A percentile compares a stretch with the other conserved stretches of the same genome.
phyloP scores from a whole-genome alignment of 768 basidiomycete genomes.

The Hericium erinaceus region DNA sequence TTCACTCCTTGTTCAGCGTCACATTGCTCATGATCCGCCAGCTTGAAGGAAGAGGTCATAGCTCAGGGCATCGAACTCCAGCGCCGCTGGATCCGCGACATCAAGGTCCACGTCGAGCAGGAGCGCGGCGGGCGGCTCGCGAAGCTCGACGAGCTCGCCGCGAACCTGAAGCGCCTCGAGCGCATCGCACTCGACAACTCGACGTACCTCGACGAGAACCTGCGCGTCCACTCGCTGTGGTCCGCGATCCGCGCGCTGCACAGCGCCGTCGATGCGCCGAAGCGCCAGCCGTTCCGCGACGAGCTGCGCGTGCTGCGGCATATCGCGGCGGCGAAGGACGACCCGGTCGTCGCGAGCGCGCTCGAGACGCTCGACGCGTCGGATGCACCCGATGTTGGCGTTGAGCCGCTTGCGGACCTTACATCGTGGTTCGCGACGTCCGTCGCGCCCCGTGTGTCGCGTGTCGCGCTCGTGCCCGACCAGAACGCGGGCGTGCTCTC shows the following conservation, averaged over 20 bases:
- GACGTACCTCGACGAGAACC: conserved; percentile 84
- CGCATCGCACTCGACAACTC: conserved; percentile 88
- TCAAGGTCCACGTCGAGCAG: conserved; percentile 92
- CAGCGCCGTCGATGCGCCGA: conserved; percentile 51
- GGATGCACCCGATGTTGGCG: conserved; percentile 68
- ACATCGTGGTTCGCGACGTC: conserved; percentile 83
- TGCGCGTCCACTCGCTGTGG: conserved; percentile 87
- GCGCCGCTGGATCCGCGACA: conserved; percentile 90
- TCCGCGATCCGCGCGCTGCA: conserved; percentile 79
- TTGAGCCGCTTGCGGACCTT: conserved; percentile 86
- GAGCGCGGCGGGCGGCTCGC: conserved; percentile 94
- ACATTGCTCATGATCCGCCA: conserved; percentile 21
- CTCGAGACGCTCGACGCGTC: conserved; percentile 61
- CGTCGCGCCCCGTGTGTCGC: conserved; percentile 75
- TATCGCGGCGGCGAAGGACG: conserved; percentile 61
- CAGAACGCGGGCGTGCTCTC: conserved; percentile 82
- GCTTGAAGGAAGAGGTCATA: conserved; percentile 88
- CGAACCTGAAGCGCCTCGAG: conserved; percentile 85
- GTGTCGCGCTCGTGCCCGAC: conserved; percentile 91
- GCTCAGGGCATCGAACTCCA: conserved; percentile 97
- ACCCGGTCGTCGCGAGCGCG: conserved; percentile 53
- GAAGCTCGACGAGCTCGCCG: conserved; percentile 88
- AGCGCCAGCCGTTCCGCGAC: conserved; percentile 78
- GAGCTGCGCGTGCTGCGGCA: conserved; percentile 80
- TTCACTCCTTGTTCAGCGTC: neutral